Percentiles rank a stretch among this genome's conserved stretches.
phyloP scores from a whole-genome alignment of 1,284 basidiomycete species.

The Trametes hirsuta region DNA sequence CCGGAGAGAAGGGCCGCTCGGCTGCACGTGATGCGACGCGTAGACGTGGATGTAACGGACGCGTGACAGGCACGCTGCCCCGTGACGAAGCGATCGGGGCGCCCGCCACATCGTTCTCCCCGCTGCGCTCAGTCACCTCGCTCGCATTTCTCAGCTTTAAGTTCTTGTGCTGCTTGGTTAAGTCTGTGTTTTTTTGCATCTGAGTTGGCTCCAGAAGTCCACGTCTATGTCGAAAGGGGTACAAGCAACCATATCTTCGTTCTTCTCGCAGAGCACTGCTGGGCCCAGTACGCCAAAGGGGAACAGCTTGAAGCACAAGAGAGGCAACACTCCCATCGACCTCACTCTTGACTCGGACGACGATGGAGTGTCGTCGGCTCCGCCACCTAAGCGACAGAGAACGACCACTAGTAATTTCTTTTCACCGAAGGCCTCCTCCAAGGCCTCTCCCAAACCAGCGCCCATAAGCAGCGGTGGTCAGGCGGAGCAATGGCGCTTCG shows the following conservation, averaged over 20 bases:
- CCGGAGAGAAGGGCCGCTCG: constrained; percentile 2
- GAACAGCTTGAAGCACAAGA: constrained; percentile 6
- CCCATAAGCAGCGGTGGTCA: constrained; percentile 15
- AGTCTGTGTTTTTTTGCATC: constrained; percentile 2
- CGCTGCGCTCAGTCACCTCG: background rate
- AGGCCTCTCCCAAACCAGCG: background rate
- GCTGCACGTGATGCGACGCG: constrained; percentile 13
- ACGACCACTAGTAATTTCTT: constrained; percentile 25
- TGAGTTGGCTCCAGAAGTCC: background rate
- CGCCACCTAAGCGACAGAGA: constrained; percentile 42
- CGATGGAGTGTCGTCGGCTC: constrained; percentile 24
- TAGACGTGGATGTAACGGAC: background rate
- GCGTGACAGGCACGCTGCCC: constrained; percentile 19
- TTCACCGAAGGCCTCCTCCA: constrained; percentile 1
- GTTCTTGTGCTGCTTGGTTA: background rate
- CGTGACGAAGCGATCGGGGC: constrained; percentile 5
- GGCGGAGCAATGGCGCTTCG: constrained; percentile 42
- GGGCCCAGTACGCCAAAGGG: constrained; percentile 23
- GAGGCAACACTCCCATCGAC: constrained; percentile 52
- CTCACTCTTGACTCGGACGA: constrained; percentile 50
- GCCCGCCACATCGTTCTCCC: background rate
- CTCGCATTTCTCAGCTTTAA: background rate
- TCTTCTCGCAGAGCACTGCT: constrained; percentile 46
- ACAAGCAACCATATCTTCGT: constrained; percentile 55
- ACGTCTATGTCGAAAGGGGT: background rate